These are phyloP conservation scores for Xylariomycetidae sp. DNA, from an alignment of 2,329 filamentous ascomycete species.

Conservation along the genomic window DNA sequence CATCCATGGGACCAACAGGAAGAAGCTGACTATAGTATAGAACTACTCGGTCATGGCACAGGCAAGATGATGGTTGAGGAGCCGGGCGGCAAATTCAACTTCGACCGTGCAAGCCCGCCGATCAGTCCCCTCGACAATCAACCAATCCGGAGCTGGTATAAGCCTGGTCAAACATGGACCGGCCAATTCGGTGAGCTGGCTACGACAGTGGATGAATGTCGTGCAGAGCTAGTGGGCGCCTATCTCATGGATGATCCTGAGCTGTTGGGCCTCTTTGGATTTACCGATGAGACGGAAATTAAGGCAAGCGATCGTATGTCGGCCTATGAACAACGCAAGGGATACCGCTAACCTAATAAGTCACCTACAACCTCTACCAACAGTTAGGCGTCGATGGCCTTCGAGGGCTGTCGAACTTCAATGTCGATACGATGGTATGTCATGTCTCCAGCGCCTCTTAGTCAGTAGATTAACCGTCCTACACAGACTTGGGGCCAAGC, in stretches of 20 bases:
- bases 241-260: constrained; percentile 39
- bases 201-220: constrained; percentile 54
- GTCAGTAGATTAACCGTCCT: constrained; percentile 3
- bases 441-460: background rate
- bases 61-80: constrained; percentile 55
- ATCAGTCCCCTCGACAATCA: constrained; percentile 48
- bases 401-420: constrained; percentile 32
- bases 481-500: constrained; percentile 38
- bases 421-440: constrained; percentile 27
- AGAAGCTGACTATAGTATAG: constrained; percentile 17
- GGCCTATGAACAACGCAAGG: background rate
- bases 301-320: constrained; percentile 32
- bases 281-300: constrained; percentile 28
- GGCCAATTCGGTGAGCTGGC: constrained; percentile 53
- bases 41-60: constrained; percentile 59
- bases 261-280: constrained; percentile 37
- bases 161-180: constrained; percentile 58
- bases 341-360: constrained; percentile 16
- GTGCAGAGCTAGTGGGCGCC: constrained; percentile 35
- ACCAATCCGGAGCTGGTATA: constrained; percentile 53
- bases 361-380: constrained; percentile 35
- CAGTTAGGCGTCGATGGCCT: constrained; percentile 36
- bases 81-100: constrained; percentile 50
- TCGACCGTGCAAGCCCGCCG: constrained; percentile 51
- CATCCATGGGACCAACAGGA: background rate